Conservation (phyloP, 768 basidiomycete genomes). For the Obba rivulosa region DNA sequence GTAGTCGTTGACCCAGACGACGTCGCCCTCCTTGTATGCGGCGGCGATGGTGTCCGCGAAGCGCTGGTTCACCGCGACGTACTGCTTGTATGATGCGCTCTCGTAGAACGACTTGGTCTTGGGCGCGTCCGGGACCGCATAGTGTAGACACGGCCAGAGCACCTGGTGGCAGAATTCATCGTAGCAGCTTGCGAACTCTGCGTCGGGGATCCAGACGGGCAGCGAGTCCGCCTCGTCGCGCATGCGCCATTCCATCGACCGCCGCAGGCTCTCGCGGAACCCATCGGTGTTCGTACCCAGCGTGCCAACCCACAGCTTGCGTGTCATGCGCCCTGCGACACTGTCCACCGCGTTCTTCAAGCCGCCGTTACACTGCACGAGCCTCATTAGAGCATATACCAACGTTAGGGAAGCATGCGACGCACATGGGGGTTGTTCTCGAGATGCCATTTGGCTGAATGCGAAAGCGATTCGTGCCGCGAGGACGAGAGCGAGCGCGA, state of each 20-base stretch:
- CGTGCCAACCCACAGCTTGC: conserved; percentile 64
- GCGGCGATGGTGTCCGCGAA: conserved; percentile 83
- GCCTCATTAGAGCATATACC: background rate
- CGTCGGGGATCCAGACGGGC: conserved; percentile 79
- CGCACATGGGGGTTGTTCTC: conserved; percentile 52
- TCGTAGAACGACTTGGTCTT: conserved; percentile 80
- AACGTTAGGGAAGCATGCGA: too few species aligned
- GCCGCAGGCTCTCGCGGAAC: conserved; percentile 50
- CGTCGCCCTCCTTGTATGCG: conserved; percentile 83
- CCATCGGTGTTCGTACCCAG: conserved; percentile 67
- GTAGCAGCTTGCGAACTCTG: conserved; percentile 74
- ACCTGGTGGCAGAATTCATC: conserved; percentile 84
- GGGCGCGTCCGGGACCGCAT: conserved; percentile 81
- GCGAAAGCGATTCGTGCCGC: conserved; percentile 41
- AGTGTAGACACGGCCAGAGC: conserved; percentile 85
- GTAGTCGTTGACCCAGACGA: conserved; percentile 94
- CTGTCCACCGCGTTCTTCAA: conserved; percentile 75
- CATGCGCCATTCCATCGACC: conserved; percentile 49
- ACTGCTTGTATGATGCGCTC: conserved; percentile 76
- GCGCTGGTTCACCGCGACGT: conserved; percentile 83
- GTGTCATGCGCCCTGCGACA: conserved; percentile 47
- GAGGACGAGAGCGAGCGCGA: conserved; percentile 18
- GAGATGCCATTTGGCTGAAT: conserved; percentile 36
- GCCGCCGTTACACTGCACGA: conserved; percentile 59
- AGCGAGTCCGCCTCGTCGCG: conserved; percentile 34